Conservation (phyloP, 164 flowering plant species). For the Dillenia turbinata region DNA sequence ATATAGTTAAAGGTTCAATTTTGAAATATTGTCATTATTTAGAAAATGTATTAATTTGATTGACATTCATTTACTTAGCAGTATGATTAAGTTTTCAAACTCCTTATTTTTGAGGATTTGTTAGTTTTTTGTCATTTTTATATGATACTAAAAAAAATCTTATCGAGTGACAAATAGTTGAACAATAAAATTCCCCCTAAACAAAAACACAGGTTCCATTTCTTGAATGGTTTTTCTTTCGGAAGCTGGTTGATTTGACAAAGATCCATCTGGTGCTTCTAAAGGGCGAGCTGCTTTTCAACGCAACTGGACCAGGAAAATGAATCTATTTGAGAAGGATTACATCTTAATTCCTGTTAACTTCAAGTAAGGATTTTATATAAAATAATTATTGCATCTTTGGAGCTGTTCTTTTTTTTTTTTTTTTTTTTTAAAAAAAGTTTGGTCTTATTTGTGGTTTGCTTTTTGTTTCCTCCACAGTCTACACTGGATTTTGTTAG, state of each 20-base stretch:
- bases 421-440: background rate
- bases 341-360: slow-evolving; percentile 89
- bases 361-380: slow-evolving; percentile 59
- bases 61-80: no score
- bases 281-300: slow-evolving; percentile 89
- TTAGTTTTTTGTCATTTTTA: no score
- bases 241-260: slow-evolving; percentile 90
- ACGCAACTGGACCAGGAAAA: slow-evolving; percentile 95
- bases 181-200: slow-evolving; percentile 53
- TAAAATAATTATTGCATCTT: slow-evolving; percentile 1
- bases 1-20: no score
- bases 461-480: slow-evolving; percentile 32
- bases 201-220: slow-evolving; percentile 60
- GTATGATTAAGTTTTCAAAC: no score
- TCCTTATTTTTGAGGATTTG: no score
- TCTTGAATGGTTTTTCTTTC: slow-evolving; percentile 95
- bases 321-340: slow-evolving; percentile 86
- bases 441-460: slow-evolving; percentile 10
- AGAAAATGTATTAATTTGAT: no score
- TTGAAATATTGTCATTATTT: no score
- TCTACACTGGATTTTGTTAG: slow-evolving; percentile 92
- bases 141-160: background rate
- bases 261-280: slow-evolving; percentile 64
- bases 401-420: background rate
- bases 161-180: slow-evolving; percentile 54